phyloP scores from a whole-genome alignment of 345 rosid genomes.

The Cardamine chenopodiifolia region DNA sequence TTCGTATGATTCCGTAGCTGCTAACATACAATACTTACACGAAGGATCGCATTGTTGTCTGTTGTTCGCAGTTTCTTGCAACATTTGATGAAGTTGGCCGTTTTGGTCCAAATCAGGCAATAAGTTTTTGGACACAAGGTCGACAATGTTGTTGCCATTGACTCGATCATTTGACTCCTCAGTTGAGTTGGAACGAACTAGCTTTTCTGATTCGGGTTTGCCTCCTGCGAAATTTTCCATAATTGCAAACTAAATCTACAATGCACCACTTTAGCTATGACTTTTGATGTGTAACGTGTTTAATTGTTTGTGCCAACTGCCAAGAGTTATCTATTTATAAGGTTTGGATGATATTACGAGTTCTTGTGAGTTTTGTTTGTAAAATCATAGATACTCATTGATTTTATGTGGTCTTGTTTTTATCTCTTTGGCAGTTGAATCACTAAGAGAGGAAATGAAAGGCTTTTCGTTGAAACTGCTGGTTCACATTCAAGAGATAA shows the following conservation, averaged over 20 bases:
- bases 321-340: not conserved
- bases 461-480: slow-evolving; percentile 33
- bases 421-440: slow-evolving; percentile 30
- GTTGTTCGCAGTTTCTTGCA: not conserved
- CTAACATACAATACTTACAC: not conserved
- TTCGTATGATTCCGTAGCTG: not conserved
- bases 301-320: not conserved
- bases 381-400: not conserved
- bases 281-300: not conserved
- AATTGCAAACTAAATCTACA: not conserved
- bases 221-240: not conserved
- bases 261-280: not conserved
- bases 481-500: slow-evolving; percentile 34
- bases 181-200: not conserved
- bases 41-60: not conserved
- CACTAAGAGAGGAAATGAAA: slow-evolving; percentile 30
- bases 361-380: not conserved
- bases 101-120: not conserved
- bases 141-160: not conserved
- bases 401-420: slow-evolving; percentile 15
- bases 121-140: not conserved
- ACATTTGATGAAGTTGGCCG: not conserved
- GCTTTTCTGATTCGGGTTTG: not conserved
- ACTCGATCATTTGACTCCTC: not conserved
- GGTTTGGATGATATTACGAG: not conserved